Conservation (phyloP, 78 protist species). For the Dictyostelium discoideum region DNA sequence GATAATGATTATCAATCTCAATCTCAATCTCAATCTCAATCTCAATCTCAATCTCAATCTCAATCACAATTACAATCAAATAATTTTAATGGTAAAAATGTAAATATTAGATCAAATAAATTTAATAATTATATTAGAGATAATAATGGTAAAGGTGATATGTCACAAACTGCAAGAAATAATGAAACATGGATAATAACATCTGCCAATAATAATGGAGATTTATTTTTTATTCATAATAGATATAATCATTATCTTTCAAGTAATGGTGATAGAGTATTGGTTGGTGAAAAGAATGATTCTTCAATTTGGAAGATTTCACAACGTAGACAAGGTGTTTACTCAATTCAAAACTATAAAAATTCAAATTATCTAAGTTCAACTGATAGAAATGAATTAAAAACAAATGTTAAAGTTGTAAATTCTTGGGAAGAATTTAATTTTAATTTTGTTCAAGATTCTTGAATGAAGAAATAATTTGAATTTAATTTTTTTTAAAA, state of each 20-base stretch:
- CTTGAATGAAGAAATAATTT: background rate
- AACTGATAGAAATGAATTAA: background rate
- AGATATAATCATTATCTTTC: background rate
- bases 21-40: background rate
- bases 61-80: background rate
- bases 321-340: background rate
- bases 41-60: background rate
- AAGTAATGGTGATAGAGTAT: background rate
- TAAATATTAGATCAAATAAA: slow-evolving; percentile 10
- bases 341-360: background rate
- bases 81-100: background rate
- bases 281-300: background rate
- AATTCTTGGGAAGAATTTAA: background rate
- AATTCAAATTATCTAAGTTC: background rate
- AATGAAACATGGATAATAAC: slow-evolving; percentile 16
- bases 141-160: slow-evolving; percentile 10
- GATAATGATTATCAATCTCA: background rate
- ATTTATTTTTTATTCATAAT: background rate
- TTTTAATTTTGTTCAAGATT: background rate
- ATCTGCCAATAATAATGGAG: background rate
- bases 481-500: too few relatives aligned
- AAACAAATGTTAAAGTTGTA: background rate
- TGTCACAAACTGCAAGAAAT: background rate
- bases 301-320: background rate
- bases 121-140: background rate